phyloP scores from a whole-genome alignment of 2,329 filamentous ascomycete genomes.

The Apiospora pterosperma region DNA sequence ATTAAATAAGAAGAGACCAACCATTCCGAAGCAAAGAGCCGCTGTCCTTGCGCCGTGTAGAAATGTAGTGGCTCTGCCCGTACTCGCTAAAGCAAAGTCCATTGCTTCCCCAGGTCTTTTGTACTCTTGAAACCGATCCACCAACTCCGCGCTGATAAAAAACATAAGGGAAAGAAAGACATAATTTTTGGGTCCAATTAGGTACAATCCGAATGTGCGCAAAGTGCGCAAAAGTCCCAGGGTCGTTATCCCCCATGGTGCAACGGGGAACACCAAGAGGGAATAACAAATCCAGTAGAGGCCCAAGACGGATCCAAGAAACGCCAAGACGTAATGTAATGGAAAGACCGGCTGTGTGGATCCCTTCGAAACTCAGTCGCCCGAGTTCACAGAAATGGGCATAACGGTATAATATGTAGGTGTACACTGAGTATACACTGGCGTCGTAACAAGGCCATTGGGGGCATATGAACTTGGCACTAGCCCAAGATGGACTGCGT shows the following conservation, averaged over 20 bases:
- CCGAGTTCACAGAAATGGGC: background rate
- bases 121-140: conserved; percentile 20
- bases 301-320: background rate
- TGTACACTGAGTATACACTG: background rate
- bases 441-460: background rate
- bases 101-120: background rate
- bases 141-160: conserved; percentile 31
- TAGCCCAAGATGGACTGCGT: background rate
- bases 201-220: conserved; percentile 10
- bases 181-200: conserved; percentile 3
- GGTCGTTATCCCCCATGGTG: conserved; percentile 12
- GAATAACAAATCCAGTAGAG: background rate
- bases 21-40: background rate
- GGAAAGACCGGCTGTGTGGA: background rate
- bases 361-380: background rate
- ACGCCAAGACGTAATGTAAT: conserved; percentile 11
- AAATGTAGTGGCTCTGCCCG: conserved; percentile 3
- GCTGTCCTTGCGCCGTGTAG: background rate
- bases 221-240: conserved; percentile 14
- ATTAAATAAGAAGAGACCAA: conserved; percentile 17
- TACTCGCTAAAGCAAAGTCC: conserved; percentile 1
- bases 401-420: background rate
- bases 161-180: conserved; percentile 20
- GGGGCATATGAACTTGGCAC: background rate
- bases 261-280: background rate